phyloP scores from a whole-genome alignment of 371 early-diverging fungal genomes.

The Syncephalis plumigaleata region DNA sequence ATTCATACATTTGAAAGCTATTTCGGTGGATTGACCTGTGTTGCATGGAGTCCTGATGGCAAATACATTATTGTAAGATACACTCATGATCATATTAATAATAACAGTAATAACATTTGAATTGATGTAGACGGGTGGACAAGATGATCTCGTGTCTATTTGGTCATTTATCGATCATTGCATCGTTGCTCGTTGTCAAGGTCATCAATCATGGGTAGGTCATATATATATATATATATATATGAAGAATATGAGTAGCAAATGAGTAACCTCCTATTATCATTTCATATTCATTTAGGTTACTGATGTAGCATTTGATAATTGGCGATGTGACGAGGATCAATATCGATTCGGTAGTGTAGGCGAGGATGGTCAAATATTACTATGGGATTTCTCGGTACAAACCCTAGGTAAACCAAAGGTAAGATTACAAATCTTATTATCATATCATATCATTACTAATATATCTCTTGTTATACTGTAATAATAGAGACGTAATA shows the following conservation, averaged over 20 bases:
- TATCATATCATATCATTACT: neutral
- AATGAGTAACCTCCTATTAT: no score
- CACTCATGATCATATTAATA: neutral
- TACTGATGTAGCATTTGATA: constrained; percentile 76
- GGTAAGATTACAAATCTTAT: no score
- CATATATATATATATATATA: neutral
- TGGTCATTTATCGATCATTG: constrained; percentile 66
- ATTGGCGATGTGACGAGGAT: constrained; percentile 62
- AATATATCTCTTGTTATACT: neutral
- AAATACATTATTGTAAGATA: constrained; percentile 64
- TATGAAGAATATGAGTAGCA: neutral
- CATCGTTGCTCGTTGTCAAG: constrained; percentile 77
- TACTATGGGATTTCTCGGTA: constrained; percentile 87
- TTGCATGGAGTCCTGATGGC: constrained; percentile 87
- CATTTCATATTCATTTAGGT: constrained; percentile 29
- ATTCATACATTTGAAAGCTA: constrained; percentile 54
- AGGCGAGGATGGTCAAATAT: constrained; percentile 72
- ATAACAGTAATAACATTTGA: neutral
- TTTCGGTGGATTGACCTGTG: constrained; percentile 73
- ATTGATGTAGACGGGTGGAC: constrained; percentile 56
- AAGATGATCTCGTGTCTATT: constrained; percentile 90
- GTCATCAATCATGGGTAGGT: constrained; percentile 83
- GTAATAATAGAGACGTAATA: neutral
- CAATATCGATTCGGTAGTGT: constrained; percentile 81
- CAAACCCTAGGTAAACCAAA: constrained; percentile 54